Conservation (phyloP, 2,329 filamentous ascomycete species). For the Fusarium pininemorale region DNA sequence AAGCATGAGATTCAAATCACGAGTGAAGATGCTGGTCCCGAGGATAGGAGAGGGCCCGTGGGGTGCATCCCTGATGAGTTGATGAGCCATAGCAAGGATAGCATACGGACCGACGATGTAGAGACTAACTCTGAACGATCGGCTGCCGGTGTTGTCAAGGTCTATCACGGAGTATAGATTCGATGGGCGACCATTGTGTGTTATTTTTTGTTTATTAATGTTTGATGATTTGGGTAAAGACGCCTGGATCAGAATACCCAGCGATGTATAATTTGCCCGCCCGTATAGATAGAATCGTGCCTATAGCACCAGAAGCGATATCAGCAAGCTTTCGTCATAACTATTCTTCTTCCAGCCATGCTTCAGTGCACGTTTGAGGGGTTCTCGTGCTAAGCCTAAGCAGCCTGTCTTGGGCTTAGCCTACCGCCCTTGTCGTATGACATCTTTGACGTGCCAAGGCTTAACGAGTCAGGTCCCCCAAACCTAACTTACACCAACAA, state of each 20-base stretch:
- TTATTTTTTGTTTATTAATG: not conserved
- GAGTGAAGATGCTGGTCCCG: constrained; percentile 34
- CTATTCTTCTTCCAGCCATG: no score
- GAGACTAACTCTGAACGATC: constrained; percentile 41
- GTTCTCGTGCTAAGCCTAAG: not conserved
- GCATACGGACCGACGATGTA: constrained; percentile 31
- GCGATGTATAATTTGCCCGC: not conserved
- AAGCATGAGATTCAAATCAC: constrained; percentile 47
- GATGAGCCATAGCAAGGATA: constrained; percentile 30
- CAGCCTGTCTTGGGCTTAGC: not conserved
- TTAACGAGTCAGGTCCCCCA: not conserved
- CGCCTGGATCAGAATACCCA: constrained; percentile 18
- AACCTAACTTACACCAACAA: not conserved
- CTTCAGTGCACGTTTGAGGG: not conserved
- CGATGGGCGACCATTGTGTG: not conserved
- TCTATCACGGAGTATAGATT: constrained; percentile 40
- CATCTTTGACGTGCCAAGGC: not conserved
- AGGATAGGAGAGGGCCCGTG: constrained; percentile 32
- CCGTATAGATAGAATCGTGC: constrained; percentile 18
- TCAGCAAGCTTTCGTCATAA: not conserved
- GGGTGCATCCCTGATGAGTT: constrained; percentile 33
- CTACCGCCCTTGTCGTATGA: not conserved
- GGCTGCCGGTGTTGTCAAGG: constrained; percentile 41
- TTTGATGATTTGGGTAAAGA: constrained; percentile 7
- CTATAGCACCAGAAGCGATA: constrained; percentile 13